These are phyloP conservation scores for Zygoascus tannicola DNA, from an alignment of 805 yeast species.

Conservation along the genomic window DNA sequence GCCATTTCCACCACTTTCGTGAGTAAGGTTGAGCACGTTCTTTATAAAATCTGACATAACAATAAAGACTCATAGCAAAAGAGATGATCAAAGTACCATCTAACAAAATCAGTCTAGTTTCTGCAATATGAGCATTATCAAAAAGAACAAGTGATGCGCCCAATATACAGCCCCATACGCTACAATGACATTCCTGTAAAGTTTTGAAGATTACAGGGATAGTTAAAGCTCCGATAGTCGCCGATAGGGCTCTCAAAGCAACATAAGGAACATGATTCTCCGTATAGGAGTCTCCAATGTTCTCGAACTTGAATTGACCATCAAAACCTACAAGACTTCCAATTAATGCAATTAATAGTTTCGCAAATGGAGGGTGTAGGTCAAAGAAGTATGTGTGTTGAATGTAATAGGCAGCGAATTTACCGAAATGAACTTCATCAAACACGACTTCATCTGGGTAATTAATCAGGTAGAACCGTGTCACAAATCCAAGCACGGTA, in stretches of 20 bases:
- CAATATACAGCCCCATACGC: constrained; percentile 68
- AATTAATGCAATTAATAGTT: constrained; percentile 77
- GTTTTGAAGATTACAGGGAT: constrained; percentile 80
- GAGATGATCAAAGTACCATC: constrained; percentile 84
- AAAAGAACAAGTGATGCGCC: constrained; percentile 69
- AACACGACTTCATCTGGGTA: constrained; percentile 62
- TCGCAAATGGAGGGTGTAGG: constrained; percentile 97
- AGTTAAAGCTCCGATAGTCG: constrained; percentile 70
- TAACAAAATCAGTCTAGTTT: constrained; percentile 80
- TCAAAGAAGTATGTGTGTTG: constrained; percentile 91
- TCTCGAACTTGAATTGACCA: constrained; percentile 87
- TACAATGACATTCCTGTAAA: constrained; percentile 74
- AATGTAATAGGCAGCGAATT: constrained; percentile 45
- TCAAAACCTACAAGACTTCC: constrained; percentile 86
- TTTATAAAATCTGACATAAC: constrained; percentile 70
- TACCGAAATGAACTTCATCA: constrained; percentile 42
- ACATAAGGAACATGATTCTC: constrained; percentile 77
- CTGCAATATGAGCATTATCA: constrained; percentile 85
- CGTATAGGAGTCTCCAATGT: constrained; percentile 75
- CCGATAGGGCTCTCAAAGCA: constrained; percentile 71
- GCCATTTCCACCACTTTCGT: constrained; percentile 79
- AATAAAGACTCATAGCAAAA: constrained; percentile 70
- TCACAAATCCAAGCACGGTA: constrained; percentile 58
- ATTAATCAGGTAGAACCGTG: constrained; percentile 70
- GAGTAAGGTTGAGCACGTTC: constrained; percentile 61